Evolutionary conservation across 768 basidiomycete genomes (phyloP).

Genomic region (Tricholoma terreum): DNA sequence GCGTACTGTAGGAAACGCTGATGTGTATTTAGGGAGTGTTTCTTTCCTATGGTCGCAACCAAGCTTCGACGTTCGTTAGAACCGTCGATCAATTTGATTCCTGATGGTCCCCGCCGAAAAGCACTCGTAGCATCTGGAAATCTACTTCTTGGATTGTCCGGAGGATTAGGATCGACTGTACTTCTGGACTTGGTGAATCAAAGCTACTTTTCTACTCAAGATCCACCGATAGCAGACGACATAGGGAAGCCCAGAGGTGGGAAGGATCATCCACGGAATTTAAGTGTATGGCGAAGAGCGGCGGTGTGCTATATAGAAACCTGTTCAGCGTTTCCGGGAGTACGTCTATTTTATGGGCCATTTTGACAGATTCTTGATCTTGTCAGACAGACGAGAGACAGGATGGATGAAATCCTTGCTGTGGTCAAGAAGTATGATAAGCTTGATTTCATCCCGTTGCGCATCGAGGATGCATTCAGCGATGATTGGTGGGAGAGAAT

Average conservation of each 20-base stretch:
- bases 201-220: slow-evolving; percentile 46
- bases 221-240: slow-evolving; percentile 18
- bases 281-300: slow-evolving; percentile 59
- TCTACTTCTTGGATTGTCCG: slow-evolving; percentile 70
- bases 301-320: slow-evolving; percentile 70
- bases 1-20: neutral
- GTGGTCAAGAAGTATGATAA: slow-evolving; percentile 46
- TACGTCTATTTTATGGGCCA: slow-evolving; percentile 31
- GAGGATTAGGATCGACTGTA: slow-evolving; percentile 73
- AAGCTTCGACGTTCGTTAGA: slow-evolving; percentile 69
- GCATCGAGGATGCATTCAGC: slow-evolving; percentile 76
- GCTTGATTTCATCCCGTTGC: slow-evolving; percentile 59
- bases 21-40: slow-evolving; percentile 51
- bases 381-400: slow-evolving; percentile 47
- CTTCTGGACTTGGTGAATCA: slow-evolving; percentile 65
- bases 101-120: slow-evolving; percentile 54
- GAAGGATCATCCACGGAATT: slow-evolving; percentile 62
- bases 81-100: slow-evolving; percentile 56
- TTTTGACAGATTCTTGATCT: slow-evolving; percentile 8
- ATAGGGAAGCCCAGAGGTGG: slow-evolving; percentile 45
- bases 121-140: slow-evolving; percentile 66
- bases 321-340: slow-evolving; percentile 57
- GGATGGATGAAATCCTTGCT: slow-evolving; percentile 47
- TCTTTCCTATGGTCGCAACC: slow-evolving; percentile 54
- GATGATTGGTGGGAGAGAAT: slow-evolving; percentile 58